Base-by-base conservation (phyloP, 179 eudicot species). In the Monotropa hypopitys region DNA sequence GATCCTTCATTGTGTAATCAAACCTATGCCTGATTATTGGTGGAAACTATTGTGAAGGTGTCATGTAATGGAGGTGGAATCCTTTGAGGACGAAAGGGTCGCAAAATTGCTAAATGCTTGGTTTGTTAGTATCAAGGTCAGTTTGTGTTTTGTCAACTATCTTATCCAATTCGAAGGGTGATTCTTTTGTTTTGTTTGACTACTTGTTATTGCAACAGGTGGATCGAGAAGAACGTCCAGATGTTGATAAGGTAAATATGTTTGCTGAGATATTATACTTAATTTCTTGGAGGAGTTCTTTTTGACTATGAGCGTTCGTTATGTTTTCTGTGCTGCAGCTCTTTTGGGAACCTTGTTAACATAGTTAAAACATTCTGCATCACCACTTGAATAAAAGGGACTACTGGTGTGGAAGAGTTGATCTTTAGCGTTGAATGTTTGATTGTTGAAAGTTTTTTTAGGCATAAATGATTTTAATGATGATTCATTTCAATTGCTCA, bases 21-120 rank as follows among this genome's bases (percentile, higher is more conserved):
- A 68, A 9, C 7, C 35, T 32, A 46, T 61, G 40, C 5, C 35
- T 75, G 40, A 57, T 62, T 46, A 74, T 47, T 74, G 30, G 68
- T 70, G 49, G 43, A 10, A 47, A 35, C 56, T 9, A 32, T 49
- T 84, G 81, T 42, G 79, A 51, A 95, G 99, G 99, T 95, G 99
- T 82, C 99, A 95, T 87, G 99, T 95, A 21, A 95, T 95, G 99
- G 99, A 95, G 81, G 97, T 90, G 78, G 99, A 95, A 83, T 95
- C 99, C 30, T 95, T 95, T 77, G 99, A 95, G 87, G 80, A 88
- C 77, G 96, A 95, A 78, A 93, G 81, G 73, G 92, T 92, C 76
- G 97, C 97, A 0, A 95, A 91, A 82, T 76, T 92, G 85, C 91
- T 95, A n/a, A 95, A 92, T 82, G 97, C 91, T 76, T 88, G 89